phyloP scores from a whole-genome alignment of 108 stramenopile genomes.

The Seminavis robusta region DNA sequence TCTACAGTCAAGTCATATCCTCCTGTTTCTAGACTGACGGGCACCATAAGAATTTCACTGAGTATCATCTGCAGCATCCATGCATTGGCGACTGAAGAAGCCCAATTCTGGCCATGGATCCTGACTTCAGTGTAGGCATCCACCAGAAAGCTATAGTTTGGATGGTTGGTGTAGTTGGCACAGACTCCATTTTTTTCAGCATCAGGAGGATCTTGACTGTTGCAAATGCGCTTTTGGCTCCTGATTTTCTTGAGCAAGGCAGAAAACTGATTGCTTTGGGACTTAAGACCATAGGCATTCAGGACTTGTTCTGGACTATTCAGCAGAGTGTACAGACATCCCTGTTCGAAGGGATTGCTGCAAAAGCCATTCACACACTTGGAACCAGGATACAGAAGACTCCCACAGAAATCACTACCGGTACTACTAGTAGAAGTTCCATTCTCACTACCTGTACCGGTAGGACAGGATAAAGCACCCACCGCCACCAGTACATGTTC shows the following conservation, averaged over 20 bases:
- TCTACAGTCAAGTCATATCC: neutral
- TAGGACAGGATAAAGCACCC: too few relatives aligned
- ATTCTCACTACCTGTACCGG: too few relatives aligned
- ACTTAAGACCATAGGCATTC: too few relatives aligned
- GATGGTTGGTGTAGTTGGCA: too few relatives aligned
- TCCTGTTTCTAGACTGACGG: constrained; percentile 23
- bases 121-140: constrained; percentile 35
- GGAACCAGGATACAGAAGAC: too few relatives aligned
- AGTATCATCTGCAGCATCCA: constrained; percentile 41
- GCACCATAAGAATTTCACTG: constrained; percentile 29
- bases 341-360: constrained; percentile 28
- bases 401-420: too few relatives aligned
- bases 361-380: constrained; percentile 23
- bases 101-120: constrained; percentile 33
- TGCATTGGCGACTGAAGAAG: constrained; percentile 12
- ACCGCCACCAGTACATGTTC: too few relatives aligned
- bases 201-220: constrained; percentile 14
- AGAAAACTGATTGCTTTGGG: neutral
- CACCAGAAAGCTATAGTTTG: too few relatives aligned
- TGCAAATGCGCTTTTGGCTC: constrained; percentile 18
- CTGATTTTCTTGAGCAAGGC: neutral
- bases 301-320: too few relatives aligned
- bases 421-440: too few relatives aligned
- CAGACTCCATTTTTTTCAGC: constrained; percentile 12
- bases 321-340: too few relatives aligned